Base-by-base conservation (phyloP, 495 filamentous ascomycete species). In the Terfezia claveryi region DNA sequence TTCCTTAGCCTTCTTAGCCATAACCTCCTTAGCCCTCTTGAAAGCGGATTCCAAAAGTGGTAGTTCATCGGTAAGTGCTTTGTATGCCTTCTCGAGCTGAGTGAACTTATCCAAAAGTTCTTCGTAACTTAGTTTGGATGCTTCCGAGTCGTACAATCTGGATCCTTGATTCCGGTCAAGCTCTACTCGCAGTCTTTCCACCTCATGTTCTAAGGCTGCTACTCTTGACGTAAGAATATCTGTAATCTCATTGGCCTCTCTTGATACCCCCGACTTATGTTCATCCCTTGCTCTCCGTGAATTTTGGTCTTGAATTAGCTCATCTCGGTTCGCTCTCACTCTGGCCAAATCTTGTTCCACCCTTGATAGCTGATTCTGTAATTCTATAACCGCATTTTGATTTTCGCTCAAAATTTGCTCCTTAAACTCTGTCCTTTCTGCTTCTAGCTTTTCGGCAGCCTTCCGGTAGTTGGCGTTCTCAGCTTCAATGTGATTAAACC, bases 401-500 rank as follows among this genome's bases (percentile, higher is more conserved):
- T 78, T 73, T 66, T 98, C 92, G 27, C 76, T 76, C 53, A 96
- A 84, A 9, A 96, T 66, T 57, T 82, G 76, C 36, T 77, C 75
- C 44, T 84, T 83, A 67, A 83, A 94, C 38, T 80, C 74, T 12
- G 85, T 87, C 41, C 91, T 70, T 68, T 96, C 91, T 2, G 83
- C 78, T 55, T 88, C 83, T 53, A 83, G 70, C 62, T 83, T 91
- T 65, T 87, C 79, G 1, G 83, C 82, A 59, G 91, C 85, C 64
- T 94, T 83, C 10, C 81, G 80, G 32, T 95, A 71, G 59, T 87
- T 80, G 50, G 81, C 80, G 63, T 94, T 93, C 14, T 79, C 82
- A 11, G 87, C 87, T 67, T 96, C 87, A 63, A 95, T 69, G 62
- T 93, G 77, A 64, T 96, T 96, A 65, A 94, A 78, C 9, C 87